phyloP scores from a whole-genome alignment of 371 early-diverging fungal genomes.

The Apophysomyces variabilis region DNA sequence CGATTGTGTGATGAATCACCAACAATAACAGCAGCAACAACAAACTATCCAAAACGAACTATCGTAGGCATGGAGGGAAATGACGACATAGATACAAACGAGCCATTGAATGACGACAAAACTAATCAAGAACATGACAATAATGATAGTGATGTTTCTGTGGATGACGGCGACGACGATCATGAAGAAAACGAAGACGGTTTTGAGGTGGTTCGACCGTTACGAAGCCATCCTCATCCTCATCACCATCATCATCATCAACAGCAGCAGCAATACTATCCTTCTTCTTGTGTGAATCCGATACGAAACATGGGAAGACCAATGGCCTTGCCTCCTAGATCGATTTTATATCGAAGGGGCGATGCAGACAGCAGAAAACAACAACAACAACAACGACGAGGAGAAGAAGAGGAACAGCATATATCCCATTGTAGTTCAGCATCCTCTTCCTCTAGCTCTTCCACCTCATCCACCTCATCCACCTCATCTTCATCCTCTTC shows the following conservation, averaged over 20 bases:
- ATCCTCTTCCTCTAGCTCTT: background rate
- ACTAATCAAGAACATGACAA: background rate
- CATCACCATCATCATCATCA: background rate
- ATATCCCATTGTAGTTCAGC: too few relatives aligned
- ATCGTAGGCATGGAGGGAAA: background rate
- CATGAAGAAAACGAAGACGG: background rate
- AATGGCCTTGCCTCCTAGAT: too few relatives aligned
- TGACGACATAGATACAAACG: too few relatives aligned
- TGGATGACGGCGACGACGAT: background rate
- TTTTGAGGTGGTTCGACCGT: background rate
- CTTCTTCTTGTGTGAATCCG: too few relatives aligned
- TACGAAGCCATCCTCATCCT: background rate
- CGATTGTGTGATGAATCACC: background rate
- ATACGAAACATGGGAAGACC: too few relatives aligned
- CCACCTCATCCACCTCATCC: background rate
- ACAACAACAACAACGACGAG: too few relatives aligned
- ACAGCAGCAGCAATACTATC: background rate
- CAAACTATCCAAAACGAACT: background rate
- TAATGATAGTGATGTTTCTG: background rate
- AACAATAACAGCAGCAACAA: background rate
- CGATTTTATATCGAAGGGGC: too few relatives aligned
- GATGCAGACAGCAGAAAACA: too few relatives aligned
- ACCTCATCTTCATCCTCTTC: background rate
- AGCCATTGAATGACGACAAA: too few relatives aligned
- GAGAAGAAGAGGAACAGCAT: too few relatives aligned